phyloP scores from a whole-genome alignment of 257 asterid species.

The Fraxinus pennsylvanica region DNA sequence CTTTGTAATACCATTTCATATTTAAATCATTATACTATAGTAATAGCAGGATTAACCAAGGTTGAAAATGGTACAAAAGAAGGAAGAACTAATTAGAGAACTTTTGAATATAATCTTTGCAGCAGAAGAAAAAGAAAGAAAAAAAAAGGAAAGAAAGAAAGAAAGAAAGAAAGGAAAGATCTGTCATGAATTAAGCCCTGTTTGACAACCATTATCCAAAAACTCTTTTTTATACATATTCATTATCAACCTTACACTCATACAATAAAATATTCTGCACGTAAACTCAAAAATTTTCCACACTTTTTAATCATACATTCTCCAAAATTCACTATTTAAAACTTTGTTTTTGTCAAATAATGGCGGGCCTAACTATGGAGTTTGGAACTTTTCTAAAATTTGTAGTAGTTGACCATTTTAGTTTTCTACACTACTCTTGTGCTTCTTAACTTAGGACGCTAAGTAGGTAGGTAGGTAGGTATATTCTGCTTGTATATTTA shows the following conservation, averaged over 20 bases:
- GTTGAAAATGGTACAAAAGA: background rate
- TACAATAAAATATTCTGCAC: too few species aligned
- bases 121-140: background rate
- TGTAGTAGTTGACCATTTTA: background rate
- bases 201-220: too few species aligned
- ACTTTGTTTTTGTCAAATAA: too few species aligned
- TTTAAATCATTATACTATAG: background rate
- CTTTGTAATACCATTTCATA: background rate
- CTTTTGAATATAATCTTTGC: constrained; percentile 10
- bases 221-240: too few species aligned
- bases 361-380: background rate
- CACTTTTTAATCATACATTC: too few species aligned
- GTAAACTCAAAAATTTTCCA: too few species aligned
- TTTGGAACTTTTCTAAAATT: background rate
- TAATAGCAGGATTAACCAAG: background rate
- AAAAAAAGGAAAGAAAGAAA: background rate
- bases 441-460: background rate
- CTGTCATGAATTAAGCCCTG: background rate
- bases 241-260: too few species aligned
- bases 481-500: background rate
- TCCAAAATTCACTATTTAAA: too few species aligned
- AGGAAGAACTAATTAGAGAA: background rate
- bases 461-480: background rate
- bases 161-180: background rate
- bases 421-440: background rate